Evolutionary conservation across 768 basidiomycete species (phyloP), one percentile per base, ranked within the genome.

Genomic region (Clavulina sp.): DNA sequence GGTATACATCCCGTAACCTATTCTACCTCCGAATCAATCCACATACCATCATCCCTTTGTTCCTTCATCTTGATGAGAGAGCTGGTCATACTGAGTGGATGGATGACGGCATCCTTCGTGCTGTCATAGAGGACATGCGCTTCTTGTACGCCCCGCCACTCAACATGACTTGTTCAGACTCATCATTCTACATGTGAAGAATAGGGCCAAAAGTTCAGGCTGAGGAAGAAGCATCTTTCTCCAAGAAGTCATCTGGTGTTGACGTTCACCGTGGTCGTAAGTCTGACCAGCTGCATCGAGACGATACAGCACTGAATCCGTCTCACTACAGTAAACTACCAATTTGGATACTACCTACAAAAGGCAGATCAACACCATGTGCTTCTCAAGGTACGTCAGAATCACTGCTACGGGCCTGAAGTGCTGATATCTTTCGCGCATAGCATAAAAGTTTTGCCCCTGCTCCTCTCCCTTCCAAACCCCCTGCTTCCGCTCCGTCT

Each of bases 291-390:
- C 40, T 19, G 40, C 9, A 38, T 46, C 3, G 41, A 28, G 48
- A 49, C 24, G 16, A 24, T 51, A 52, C 52, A 50, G 32, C 24
- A 47, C 31, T 16, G 9, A 43, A 31, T 38, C 48, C 41, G 49
- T 34, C 47, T n/a, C 51, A 26, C 28, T 46, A 19, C 61, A 92
- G 89, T 84, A 54, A 74, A 73, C 0, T 93, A 92, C 60, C 89
- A 93, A 57, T 89, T 87, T 62, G 87, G 83, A 46, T 93, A 87
- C 62, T 93, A 91, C 66, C 70, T 92, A 57, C 76, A 86, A 23
- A 80, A 79, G 64, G 79, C 77, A 2, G 86, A 88, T 49, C 74
- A 82, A 6, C 85, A 92, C 63, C 78, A 84, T 0, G 72, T 91
- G 2, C 68, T 89, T 5, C 68, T 85, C 58, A 93, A 93, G 72